phyloP scores from a whole-genome alignment of 2,329 filamentous ascomycete genomes.

The Xylariaceae sp. region DNA sequence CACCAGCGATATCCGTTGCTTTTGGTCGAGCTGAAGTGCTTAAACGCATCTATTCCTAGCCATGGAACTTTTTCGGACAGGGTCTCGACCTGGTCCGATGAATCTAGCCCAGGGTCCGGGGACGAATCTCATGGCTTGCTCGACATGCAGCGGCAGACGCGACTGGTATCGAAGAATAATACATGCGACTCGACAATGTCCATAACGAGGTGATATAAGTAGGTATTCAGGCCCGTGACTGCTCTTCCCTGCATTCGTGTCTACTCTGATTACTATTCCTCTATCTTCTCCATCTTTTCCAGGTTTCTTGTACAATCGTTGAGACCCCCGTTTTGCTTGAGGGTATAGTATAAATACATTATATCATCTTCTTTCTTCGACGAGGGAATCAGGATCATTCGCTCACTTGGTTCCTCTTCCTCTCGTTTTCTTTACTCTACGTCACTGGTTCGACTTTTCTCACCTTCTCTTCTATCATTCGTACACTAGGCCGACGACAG shows the following conservation, averaged over 20 bases:
- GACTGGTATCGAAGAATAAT: too few relatives aligned
- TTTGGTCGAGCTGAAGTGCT: neutral
- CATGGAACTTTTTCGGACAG: constrained; percentile 17
- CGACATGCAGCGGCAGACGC: too few relatives aligned
- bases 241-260: constrained; percentile 11
- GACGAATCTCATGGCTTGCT: constrained; percentile 11
- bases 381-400: constrained; percentile 49
- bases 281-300: constrained; percentile 20
- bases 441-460: constrained; percentile 21
- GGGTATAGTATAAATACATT: constrained; percentile 25
- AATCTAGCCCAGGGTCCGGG: constrained; percentile 21
- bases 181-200: too few relatives aligned
- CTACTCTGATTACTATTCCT: neutral
- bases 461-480: constrained; percentile 18
- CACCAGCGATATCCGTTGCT: neutral
- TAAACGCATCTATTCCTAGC: constrained; percentile 11
- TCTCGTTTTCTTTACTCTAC: constrained; percentile 28
- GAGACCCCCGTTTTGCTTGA: constrained; percentile 28
- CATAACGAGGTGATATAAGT: constrained; percentile 16
- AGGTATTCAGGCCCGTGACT: constrained; percentile 28
- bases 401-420: constrained; percentile 45
- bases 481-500: constrained; percentile 5
- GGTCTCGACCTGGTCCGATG: constrained; percentile 23
- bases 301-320: constrained; percentile 25
- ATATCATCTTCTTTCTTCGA: constrained; percentile 32